Percentiles rank a stretch among this genome's conserved stretches.
These are phyloP conservation scores for Alternaria sp. DNA, from an alignment of 2,329 filamentous ascomycete genomes.

Conservation along the genomic window DNA sequence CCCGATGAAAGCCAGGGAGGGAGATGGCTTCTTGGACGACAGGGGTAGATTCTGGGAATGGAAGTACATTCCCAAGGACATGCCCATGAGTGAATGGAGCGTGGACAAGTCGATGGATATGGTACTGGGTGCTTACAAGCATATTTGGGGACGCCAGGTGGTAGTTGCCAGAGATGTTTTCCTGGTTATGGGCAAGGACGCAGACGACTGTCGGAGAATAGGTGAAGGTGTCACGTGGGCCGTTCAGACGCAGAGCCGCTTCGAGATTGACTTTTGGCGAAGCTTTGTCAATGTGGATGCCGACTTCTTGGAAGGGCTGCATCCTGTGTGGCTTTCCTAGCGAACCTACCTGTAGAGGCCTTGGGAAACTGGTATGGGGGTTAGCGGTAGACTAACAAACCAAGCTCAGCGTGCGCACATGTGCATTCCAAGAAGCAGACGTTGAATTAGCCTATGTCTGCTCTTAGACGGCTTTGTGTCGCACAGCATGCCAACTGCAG, in stretches of 20 bases:
- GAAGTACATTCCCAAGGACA: conserved; percentile 60
- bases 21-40: conserved; percentile 55
- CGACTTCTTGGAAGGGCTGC: conserved; percentile 55
- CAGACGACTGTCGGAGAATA: conserved; percentile 53
- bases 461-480: neutral
- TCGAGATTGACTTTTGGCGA: conserved; percentile 62
- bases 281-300: conserved; percentile 61
- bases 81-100: conserved; percentile 56
- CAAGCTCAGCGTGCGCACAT: conserved; percentile 1
- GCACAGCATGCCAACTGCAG: conserved; percentile 4
- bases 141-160: conserved; percentile 50
- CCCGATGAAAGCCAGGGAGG: conserved; percentile 57
- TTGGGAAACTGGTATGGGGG: neutral
- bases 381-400: neutral
- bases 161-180: conserved; percentile 56
- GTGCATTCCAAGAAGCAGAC: neutral
- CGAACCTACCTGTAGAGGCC: neutral
- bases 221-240: conserved; percentile 55
- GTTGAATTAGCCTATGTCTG: neutral
- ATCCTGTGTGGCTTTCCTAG: conserved; percentile 48
- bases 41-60: conserved; percentile 57
- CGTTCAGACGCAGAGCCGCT: conserved; percentile 59
- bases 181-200: conserved; percentile 58
- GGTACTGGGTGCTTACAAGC: conserved; percentile 42
- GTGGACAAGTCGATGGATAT: conserved; percentile 53